Base-by-base conservation (phyloP, 345 rosid species). In the Garcia nutans region DNA sequence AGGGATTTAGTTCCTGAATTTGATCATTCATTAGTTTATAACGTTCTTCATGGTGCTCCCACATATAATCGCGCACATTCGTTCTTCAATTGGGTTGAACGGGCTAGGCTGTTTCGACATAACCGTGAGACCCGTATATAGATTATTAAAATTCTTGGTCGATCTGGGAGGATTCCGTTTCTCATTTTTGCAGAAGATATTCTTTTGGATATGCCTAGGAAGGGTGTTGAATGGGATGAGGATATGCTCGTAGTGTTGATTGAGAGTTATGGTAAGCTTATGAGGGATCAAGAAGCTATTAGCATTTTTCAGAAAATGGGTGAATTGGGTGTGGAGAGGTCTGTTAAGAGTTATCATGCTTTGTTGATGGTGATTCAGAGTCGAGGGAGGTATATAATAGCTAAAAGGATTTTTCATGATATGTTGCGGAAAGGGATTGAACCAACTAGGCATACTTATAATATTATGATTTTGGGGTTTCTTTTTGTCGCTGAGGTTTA, bases 11-110 rank as follows among this genome's bases (percentile, higher is more conserved):
- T 89, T 16, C 92, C 97, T 10, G 88, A 86, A 62, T 94, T 93
- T 76, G 97, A 92, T 66, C 87, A 88, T 73, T 80, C 96, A 5
- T 70, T 94, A 13, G 95, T 92, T 10, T 92, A 92, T 73, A 94
- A 92, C 45, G 97, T 92, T 1, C 79, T 91, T 71, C 96, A 94
- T 70, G 83, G 90, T 16, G 90, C 98, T 5, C 84, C 79, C 65
- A 87, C 85, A 67, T 76, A 88, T 54, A 97, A 92, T 26, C 98
- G 90, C 52, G 98, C 96, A 56, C 94, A 92, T 77, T 96, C 92
- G 73, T 94, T 94, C 87, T 94, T 91, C 79, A 82, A 97, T 63
- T 94, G 97, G 98, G 87, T 94, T 7, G 96, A 94, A 82, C 92
- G 98, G 76, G 78, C 94, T 19, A 93, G 95, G 19, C 81, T 92